Conservation (phyloP, 2,329 filamentous ascomycete species). For the Aureobasidium pullulans region DNA sequence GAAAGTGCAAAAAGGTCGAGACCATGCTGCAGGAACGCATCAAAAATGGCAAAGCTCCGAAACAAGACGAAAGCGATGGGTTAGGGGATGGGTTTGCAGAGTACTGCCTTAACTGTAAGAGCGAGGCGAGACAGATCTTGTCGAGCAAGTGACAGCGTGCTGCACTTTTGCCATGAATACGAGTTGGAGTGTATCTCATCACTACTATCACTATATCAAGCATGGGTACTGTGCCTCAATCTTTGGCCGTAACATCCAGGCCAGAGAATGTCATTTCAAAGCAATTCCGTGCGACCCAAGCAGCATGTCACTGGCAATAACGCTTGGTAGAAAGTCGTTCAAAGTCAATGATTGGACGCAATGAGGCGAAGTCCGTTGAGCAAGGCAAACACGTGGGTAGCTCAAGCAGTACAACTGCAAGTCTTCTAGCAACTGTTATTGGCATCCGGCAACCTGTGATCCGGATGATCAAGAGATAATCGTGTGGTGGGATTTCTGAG, state of each 20-base stretch:
- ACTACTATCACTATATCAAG: neutral
- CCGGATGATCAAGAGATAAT: neutral
- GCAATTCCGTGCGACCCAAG: neutral
- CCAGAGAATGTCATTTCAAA: neutral
- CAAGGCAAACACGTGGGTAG: neutral
- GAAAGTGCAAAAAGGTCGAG: constrained; percentile 61
- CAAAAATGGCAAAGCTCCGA: constrained; percentile 18
- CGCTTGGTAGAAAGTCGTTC: neutral
- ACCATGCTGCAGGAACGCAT: constrained; percentile 37
- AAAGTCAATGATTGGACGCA: neutral
- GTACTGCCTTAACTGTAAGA: constrained; percentile 56
- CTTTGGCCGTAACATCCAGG: neutral
- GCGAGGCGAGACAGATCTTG: constrained; percentile 25
- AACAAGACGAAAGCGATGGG: constrained; percentile 30
- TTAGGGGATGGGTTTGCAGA: constrained; percentile 48
- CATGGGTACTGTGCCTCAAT: neutral
- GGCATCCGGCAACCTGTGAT: neutral
- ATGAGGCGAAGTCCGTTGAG: neutral
- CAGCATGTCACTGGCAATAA: neutral
- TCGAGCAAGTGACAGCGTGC: neutral
- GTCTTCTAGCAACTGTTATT: neutral
- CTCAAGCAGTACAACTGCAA: neutral
- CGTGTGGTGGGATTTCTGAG: neutral
- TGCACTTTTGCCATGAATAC: neutral
- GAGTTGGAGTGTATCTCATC: neutral